Base-by-base conservation (phyloP, 2,329 filamentous ascomycete species). In the Emericellopsis atlantica region DNA sequence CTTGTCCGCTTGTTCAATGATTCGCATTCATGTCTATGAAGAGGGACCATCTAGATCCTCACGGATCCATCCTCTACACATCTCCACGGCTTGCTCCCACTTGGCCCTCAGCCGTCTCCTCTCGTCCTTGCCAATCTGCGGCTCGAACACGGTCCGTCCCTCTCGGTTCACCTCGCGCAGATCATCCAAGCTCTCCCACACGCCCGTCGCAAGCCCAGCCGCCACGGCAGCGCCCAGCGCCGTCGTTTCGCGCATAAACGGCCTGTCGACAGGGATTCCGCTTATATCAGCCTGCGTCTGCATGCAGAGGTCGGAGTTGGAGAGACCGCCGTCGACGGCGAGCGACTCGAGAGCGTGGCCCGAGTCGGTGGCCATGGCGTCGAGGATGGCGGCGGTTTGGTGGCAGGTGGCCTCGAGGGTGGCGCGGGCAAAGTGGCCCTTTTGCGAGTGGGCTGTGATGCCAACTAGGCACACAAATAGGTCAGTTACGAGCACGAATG, bases 371-470 rank as follows among this genome's bases (percentile, higher is more conserved):
- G 81, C 80, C 83, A 89, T 89, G 41, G 84, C 80, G 52, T 84
- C 76, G 23, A 89, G 70, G 47, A 89, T 88, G 18, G 84, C 84
- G 57, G 84, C 86, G 41, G 84, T 89, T 60, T 89, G 84, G 65
- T 84, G 88, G 61, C 84, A 88, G 23, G 82, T 85, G 10, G 84
- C 84, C 61, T 89, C 84, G 41, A 89, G 72, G 0, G 84, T 89
- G 23, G 84, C 84, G 39, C 84, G 75, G 24, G 84, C 84, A 51
- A 89, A 82, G 58, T 89, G 84, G 6, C 83, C 83, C 32, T 75
- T 74, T 56, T 85, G 70, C 0, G 84, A 89, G 61, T 84, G 81
- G 45, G 84, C 78, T 0, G 83, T 86, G 51, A 87, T 83, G 36
- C 82, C 82, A 50, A 85, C 37, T 39, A n/a, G 6, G 4, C 3